Conservation (phyloP, 305 asterid genomes). For the Fraxinus paxiana region DNA sequence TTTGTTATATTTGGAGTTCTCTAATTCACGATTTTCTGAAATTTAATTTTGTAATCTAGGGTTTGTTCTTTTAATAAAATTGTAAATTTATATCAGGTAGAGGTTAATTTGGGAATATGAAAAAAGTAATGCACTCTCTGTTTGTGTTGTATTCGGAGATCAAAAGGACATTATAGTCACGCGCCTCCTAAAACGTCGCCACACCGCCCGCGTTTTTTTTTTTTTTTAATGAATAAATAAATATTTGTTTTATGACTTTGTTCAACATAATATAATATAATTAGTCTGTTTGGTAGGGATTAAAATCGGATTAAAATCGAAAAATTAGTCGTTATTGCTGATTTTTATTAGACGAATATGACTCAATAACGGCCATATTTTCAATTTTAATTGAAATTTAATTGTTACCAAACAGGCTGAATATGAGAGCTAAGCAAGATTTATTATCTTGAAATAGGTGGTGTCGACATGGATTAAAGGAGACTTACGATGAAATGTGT, state of each 20-base stretch:
- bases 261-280: neutral
- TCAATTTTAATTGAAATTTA: no score
- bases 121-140: neutral
- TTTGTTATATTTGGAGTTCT: slow-evolving; percentile 15
- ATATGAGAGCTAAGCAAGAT: neutral
- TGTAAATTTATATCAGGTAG: neutral
- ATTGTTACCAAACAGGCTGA: no score
- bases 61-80: slow-evolving; percentile 26
- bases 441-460: neutral
- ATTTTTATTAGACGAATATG: no score
- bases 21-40: neutral
- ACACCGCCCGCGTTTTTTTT: neutral
- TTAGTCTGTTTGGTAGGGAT: no score
- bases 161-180: neutral
- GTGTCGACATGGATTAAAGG: neutral
- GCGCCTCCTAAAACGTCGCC: neutral
- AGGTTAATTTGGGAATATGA: neutral
- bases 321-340: no score
- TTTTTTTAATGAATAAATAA: neutral
- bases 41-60: slow-evolving; percentile 33
- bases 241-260: neutral
- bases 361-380: no score
- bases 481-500: neutral
- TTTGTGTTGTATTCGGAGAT: neutral
- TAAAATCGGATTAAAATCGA: no score